Conservation (phyloP, 208 protist species). For the Leishmania braziliensis region DNA sequence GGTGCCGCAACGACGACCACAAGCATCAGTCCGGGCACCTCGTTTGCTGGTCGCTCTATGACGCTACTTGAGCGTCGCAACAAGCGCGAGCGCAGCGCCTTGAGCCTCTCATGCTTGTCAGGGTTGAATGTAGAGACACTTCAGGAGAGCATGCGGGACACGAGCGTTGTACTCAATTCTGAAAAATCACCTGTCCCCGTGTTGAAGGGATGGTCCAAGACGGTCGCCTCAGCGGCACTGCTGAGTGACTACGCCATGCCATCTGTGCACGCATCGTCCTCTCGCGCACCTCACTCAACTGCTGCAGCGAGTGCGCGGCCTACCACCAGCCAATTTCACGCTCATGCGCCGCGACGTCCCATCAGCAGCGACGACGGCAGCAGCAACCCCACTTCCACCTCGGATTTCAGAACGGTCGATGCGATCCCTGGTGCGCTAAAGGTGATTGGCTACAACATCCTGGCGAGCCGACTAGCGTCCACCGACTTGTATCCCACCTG, state of each 20-base stretch:
- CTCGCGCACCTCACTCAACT: background rate
- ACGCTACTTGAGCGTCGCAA: conserved; percentile 80
- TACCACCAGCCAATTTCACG: background rate
- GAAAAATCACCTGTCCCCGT: conserved; percentile 20
- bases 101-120: conserved; percentile 63
- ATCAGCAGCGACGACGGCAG: background rate
- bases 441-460: conserved; percentile 83
- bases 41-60: conserved; percentile 29
- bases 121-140: conserved; percentile 74
- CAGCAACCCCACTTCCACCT: background rate
- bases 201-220: conserved; percentile 75
- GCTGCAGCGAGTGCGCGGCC: no score
- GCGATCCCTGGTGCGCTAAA: conserved; percentile 39
- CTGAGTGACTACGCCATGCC: conserved; percentile 31
- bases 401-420: conserved; percentile 9
- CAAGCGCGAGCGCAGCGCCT: conserved; percentile 44
- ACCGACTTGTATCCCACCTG: conserved; percentile 80
- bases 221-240: conserved; percentile 32
- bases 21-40: conserved; percentile 3
- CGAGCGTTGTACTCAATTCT: background rate
- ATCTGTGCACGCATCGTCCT: background rate
- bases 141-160: conserved; percentile 49
- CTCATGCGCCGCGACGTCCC: background rate
- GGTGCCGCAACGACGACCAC: background rate
- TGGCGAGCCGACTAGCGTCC: conserved; percentile 69